These are phyloP conservation scores for Solanum tarijense DNA, from an alignment of 257 asterid genomes.

Conservation along the genomic window DNA sequence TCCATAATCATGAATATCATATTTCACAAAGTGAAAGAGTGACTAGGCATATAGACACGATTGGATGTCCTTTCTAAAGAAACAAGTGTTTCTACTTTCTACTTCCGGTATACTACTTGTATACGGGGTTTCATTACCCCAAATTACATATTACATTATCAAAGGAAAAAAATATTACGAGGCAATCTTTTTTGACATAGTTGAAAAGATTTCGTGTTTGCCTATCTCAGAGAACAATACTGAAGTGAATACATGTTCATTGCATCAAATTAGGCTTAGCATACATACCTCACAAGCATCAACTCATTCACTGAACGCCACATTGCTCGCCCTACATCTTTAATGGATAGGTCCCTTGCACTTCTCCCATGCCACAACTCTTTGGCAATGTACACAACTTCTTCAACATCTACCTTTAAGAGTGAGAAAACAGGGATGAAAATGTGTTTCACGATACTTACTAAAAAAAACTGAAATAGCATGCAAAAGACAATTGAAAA, in stretches of 20 bases:
- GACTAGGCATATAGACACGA: background rate
- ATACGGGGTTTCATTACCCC: background rate
- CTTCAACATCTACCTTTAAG: conserved; percentile 83
- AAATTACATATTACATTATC: background rate
- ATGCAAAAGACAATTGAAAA: background rate
- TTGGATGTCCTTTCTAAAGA: background rate
- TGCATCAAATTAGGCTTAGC: background rate
- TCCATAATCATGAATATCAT: background rate
- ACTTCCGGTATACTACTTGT: background rate
- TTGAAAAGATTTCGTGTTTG: background rate
- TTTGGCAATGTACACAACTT: conserved; percentile 73
- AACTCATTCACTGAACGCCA: conserved; percentile 91
- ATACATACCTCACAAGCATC: conserved; percentile 70
- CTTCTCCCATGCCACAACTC: conserved; percentile 97
- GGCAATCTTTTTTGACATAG: background rate
- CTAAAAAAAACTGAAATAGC: background rate
- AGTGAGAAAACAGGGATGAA: background rate
- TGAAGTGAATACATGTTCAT: background rate
- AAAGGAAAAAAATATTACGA: background rate
- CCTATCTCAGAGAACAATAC: background rate
- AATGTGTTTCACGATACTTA: background rate
- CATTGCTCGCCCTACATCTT: conserved; percentile 94
- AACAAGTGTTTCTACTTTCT: background rate
- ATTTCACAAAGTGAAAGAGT: background rate
- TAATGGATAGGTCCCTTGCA: conserved; percentile 67